These are phyloP conservation scores for Telopea speciosissima DNA, from an alignment of 177 flowering plant species.

Conservation along the genomic window DNA sequence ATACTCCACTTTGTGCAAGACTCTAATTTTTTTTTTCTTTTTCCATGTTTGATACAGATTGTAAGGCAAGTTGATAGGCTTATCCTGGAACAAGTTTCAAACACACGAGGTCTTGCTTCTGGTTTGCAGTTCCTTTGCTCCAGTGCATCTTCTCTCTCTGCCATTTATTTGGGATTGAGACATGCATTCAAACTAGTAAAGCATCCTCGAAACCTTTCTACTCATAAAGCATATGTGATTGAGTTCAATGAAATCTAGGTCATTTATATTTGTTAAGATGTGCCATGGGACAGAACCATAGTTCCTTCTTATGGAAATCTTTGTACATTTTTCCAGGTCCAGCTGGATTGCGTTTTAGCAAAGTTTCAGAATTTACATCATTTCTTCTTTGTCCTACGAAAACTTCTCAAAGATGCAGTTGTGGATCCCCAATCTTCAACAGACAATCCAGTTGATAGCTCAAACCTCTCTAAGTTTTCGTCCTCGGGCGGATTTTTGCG, in stretches of 20 bases:
- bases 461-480: constrained; percentile 29
- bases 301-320: not conserved
- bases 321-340: constrained; percentile 48
- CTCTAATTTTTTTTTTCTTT: not conserved
- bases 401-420: constrained; percentile 61
- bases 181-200: constrained; percentile 69
- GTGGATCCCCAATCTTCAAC: constrained; percentile 15
- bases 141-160: constrained; percentile 42
- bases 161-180: constrained; percentile 52
- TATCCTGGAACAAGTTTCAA: constrained; percentile 76
- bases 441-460: constrained; percentile 21
- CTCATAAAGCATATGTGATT: not conserved
- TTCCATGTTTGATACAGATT: constrained; percentile 44
- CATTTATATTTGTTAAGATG: not conserved
- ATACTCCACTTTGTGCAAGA: not conserved
- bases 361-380: constrained; percentile 69
- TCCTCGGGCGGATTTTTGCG: constrained; percentile 79
- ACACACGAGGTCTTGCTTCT: constrained; percentile 55
- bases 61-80: constrained; percentile 68
- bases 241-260: not conserved
- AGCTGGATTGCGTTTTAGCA: constrained; percentile 45
- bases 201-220: not conserved
- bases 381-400: constrained; percentile 69
- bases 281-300: not conserved
- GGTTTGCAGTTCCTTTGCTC: constrained; percentile 88